Conservation (phyloP, 176 grass and related monocot species). For the Hordeum marinum region DNA sequence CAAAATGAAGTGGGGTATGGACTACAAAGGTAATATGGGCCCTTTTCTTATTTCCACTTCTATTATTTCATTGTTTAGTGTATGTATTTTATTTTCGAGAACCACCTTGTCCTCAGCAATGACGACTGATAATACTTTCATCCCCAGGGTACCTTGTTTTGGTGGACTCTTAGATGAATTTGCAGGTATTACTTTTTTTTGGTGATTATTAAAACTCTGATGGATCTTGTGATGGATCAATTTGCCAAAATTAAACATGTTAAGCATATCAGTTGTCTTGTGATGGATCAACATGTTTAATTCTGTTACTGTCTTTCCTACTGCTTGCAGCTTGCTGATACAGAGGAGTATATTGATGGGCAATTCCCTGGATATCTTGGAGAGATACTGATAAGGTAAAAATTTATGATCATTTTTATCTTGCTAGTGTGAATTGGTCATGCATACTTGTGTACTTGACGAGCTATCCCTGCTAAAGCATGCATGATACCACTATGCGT, state of each 20-base stretch:
- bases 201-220: background rate
- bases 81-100: background rate
- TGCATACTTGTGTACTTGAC: background rate
- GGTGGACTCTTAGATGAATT: constrained; percentile 92
- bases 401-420: background rate
- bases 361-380: constrained; percentile 82
- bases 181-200: constrained; percentile 54
- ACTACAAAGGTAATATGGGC: constrained; percentile 78
- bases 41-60: background rate
- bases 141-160: background rate
- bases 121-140: background rate
- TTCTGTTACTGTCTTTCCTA: background rate
- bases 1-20: constrained; percentile 98
- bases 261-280: too few species aligned
- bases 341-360: constrained; percentile 84
- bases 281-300: background rate
- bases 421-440: background rate
- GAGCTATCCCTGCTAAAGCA: background rate
- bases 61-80: background rate
- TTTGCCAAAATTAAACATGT: background rate
- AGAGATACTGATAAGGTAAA: constrained; percentile 84
- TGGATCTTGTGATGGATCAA: background rate
- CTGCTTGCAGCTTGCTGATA: constrained; percentile 65
- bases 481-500: background rate
- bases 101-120: background rate